Percentiles rank a stretch among this genome's conserved stretches.
Evolutionary conservation across 2,329 filamentous ascomycete species (phyloP).

Genomic region (Rutstroemia sp.): DNA sequence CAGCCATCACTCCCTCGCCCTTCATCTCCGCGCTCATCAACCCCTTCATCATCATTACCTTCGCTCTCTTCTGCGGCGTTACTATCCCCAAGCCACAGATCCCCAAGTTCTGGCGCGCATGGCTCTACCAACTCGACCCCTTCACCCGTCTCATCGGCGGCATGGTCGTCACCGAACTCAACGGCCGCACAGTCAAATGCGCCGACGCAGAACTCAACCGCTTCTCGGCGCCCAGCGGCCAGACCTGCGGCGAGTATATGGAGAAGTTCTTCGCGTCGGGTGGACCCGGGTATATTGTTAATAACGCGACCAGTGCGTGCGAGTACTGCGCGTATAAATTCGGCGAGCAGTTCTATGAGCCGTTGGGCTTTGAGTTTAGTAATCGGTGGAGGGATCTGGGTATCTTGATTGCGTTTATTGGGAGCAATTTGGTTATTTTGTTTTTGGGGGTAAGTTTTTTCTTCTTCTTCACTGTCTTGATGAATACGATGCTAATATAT

Average conservation of each 20-base stretch:
- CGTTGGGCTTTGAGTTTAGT: conserved; percentile 58
- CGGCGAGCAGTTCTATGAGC: conserved; percentile 72
- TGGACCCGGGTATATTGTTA: conserved; percentile 64
- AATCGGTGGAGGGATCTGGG: conserved; percentile 77
- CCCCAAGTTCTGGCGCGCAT: conserved; percentile 68
- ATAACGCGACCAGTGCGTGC: conserved; percentile 59
- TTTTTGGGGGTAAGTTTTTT: conserved; percentile 38
- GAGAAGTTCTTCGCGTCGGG: conserved; percentile 57
- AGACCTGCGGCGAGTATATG: conserved; percentile 73
- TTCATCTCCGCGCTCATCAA: conserved; percentile 76
- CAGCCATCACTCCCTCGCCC: conserved; percentile 68
- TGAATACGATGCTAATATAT: conserved; percentile 9
- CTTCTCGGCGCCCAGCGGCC: conserved; percentile 59
- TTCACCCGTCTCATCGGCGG: conserved; percentile 77
- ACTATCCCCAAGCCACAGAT: conserved; percentile 74
- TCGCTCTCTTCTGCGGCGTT: conserved; percentile 82
- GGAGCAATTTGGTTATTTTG: conserved; percentile 63
- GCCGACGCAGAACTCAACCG: conserved; percentile 51
- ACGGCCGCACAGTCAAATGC: conserved; percentile 58
- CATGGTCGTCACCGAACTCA: conserved; percentile 71
- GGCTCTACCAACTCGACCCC: conserved; percentile 77
- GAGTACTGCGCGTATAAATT: conserved; percentile 75
- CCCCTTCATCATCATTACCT: conserved; percentile 75
- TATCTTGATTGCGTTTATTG: conserved; percentile 70
- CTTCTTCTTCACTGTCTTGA: background rate